These are phyloP conservation scores for Sanghuangporus weigelae DNA, from an alignment of 1,284 basidiomycete species.

Conservation along the genomic window DNA sequence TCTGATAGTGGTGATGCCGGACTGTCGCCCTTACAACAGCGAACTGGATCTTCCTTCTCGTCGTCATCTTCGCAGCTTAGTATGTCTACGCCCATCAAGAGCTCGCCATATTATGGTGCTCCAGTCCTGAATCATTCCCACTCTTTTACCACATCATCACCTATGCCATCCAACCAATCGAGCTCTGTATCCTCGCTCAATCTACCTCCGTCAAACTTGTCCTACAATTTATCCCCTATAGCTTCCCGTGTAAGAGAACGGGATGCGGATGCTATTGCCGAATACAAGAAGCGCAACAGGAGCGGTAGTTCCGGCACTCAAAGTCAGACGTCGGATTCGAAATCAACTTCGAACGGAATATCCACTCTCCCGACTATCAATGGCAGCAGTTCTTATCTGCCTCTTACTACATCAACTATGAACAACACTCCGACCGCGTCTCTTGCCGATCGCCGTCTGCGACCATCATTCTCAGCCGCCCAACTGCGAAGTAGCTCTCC, in stretches of 20 bases:
- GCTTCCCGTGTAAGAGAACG: conserved; percentile 72
- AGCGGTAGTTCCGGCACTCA: conserved; percentile 65
- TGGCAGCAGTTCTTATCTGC: conserved; percentile 44
- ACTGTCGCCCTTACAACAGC: conserved; percentile 28
- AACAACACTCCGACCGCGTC: conserved; percentile 43
- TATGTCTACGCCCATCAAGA: conserved; percentile 9
- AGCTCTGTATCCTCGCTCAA: conserved; percentile 30
- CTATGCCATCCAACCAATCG: conserved; percentile 37
- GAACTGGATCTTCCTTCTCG: conserved; percentile 36
- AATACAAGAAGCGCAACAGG: conserved; percentile 71
- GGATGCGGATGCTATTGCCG: conserved; percentile 80
- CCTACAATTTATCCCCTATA: conserved; percentile 60
- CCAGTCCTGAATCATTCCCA: conserved; percentile 29
- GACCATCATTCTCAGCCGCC: conserved; percentile 72
- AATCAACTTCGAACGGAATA: conserved; percentile 12
- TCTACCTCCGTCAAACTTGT: conserved; percentile 30
- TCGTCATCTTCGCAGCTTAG: conserved; percentile 44
- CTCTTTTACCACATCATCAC: conserved; percentile 38
- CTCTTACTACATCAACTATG: conserved; percentile 45
- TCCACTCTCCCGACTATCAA: conserved; percentile 33
- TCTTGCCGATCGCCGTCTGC: conserved; percentile 51
- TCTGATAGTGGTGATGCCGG: conserved; percentile 61
- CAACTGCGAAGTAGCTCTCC: conserved; percentile 52
- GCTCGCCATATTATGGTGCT: conserved; percentile 15
- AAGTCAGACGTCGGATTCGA: conserved; percentile 52